Conservation (phyloP, 2,329 filamentous ascomycete species). For the Cylindrodendrum hubeiense region DNA sequence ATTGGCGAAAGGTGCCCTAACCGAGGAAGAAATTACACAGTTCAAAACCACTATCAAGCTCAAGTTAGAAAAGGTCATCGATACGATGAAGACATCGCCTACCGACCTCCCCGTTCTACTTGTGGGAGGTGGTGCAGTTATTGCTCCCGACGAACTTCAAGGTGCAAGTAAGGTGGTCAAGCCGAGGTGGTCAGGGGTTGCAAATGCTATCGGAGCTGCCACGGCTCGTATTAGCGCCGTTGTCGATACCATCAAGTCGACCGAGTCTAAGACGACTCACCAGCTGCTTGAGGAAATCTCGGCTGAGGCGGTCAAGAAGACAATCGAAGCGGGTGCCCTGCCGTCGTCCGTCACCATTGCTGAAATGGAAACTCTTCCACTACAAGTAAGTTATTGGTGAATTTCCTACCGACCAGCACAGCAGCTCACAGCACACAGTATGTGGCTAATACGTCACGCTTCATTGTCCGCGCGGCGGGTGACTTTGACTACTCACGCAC, state of each 20-base stretch:
- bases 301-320: too few species aligned
- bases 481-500: too few species aligned
- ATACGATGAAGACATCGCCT: conserved; percentile 20
- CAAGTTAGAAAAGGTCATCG: conserved; percentile 8
- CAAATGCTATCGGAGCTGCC: conserved; percentile 23
- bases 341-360: too few species aligned
- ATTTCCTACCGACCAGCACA: too few species aligned
- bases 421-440: too few species aligned
- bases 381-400: too few species aligned
- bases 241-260: conserved; percentile 16
- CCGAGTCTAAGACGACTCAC: too few species aligned
- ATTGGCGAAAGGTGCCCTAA: not conserved
- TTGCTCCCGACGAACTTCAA: conserved; percentile 3
- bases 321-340: too few species aligned
- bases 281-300: too few species aligned
- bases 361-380: too few species aligned
- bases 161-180: conserved; percentile 7
- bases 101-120: conserved; percentile 15
- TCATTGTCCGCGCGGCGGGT: too few species aligned
- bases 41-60: conserved; percentile 5
- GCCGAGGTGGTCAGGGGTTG: conserved; percentile 6
- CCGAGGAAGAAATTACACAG: not conserved
- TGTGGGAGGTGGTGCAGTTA: conserved; percentile 19
- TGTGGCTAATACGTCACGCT: too few species aligned
- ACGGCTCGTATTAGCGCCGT: conserved; percentile 8